phyloP scores from a whole-genome alignment of 2,329 filamentous ascomycete species.

The Thielaviopsis ethacetica region DNA sequence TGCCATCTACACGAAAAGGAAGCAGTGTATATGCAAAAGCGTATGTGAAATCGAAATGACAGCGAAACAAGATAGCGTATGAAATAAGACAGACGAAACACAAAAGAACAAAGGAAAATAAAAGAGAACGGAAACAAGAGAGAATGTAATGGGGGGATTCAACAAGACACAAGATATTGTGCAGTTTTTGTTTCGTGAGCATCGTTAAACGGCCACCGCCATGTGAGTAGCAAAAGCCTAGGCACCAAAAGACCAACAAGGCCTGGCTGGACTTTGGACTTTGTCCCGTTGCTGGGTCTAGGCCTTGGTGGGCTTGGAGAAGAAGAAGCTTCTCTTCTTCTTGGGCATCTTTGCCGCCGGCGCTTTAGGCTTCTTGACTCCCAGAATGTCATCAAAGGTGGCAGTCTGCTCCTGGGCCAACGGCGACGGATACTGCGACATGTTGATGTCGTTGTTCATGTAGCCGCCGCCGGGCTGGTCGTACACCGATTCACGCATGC shows the following conservation, averaged over 20 bases:
- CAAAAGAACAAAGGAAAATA: not conserved
- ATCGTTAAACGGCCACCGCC: not conserved
- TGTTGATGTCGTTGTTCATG: conserved; percentile 8
- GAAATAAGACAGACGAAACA: not conserved
- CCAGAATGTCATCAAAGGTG: conserved; percentile 34
- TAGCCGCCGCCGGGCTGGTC: conserved; percentile 15
- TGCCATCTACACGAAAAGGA: not conserved
- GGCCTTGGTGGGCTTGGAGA: not conserved
- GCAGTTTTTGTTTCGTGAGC: conserved; percentile 13
- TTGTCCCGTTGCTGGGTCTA: not conserved
- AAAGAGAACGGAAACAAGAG: too few species aligned
- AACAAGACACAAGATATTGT: not conserved
- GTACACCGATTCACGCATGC: conserved; percentile 16
- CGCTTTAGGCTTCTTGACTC: conserved; percentile 16
- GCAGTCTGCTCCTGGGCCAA: conserved; percentile 17
- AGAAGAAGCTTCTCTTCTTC: conserved; percentile 28
- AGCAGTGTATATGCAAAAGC: not conserved
- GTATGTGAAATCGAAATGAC: not conserved
- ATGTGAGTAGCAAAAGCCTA: conserved; percentile 6
- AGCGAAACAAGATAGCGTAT: not conserved
- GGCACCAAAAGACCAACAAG: too few species aligned
- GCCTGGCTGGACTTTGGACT: too few species aligned
- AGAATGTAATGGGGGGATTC: not conserved
- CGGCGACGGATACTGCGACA: conserved; percentile 13
- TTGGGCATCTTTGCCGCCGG: conserved; percentile 18